phyloP scores from a whole-genome alignment of 192 early-diverging fungal species.

The Hyaloraphidium curvatum region DNA sequence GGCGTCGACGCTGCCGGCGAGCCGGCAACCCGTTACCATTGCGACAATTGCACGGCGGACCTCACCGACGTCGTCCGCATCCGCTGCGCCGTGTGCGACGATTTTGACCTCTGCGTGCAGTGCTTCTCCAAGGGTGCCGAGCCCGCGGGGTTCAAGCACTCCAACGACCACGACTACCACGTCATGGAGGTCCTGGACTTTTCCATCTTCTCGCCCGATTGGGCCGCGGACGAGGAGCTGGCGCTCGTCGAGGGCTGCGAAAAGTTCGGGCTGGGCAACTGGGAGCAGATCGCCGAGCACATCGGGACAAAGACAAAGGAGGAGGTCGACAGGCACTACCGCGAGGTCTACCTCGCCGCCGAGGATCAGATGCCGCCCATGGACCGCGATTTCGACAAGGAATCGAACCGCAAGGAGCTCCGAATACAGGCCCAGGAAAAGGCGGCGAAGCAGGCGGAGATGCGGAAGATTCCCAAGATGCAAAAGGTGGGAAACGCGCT shows the following conservation, averaged over 20 bases:
- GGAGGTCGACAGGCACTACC: constrained; percentile 80
- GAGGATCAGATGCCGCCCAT: constrained; percentile 65
- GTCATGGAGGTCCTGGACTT: constrained; percentile 38
- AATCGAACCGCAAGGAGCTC: neutral
- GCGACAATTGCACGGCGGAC: constrained; percentile 78
- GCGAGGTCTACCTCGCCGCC: constrained; percentile 55
- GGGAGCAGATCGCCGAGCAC: constrained; percentile 84
- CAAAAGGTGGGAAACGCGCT: too few relatives aligned
- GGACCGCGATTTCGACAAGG: neutral
- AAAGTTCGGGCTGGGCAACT: constrained; percentile 90
- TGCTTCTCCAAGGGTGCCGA: constrained; percentile 81
- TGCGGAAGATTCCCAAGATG: too few relatives aligned
- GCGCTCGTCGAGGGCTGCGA: constrained; percentile 77
- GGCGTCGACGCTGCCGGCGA: too few relatives aligned
- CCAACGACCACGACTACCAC: constrained; percentile 67
- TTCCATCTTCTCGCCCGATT: constrained; percentile 72
- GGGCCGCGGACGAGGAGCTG: constrained; percentile 94
- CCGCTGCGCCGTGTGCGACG: constrained; percentile 42
- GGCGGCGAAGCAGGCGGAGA: too few relatives aligned
- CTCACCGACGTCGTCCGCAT: constrained; percentile 79
- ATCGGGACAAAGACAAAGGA: constrained; percentile 76
- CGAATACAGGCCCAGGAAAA: too few relatives aligned
- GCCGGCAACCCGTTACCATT: constrained; percentile 16
- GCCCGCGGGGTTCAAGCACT: constrained; percentile 46
- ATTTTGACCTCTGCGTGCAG: constrained; percentile 85